Evolutionary conservation across 371 early-diverging fungal genomes (phyloP).

Genomic region (Rhizopus stolonifer): DNA sequence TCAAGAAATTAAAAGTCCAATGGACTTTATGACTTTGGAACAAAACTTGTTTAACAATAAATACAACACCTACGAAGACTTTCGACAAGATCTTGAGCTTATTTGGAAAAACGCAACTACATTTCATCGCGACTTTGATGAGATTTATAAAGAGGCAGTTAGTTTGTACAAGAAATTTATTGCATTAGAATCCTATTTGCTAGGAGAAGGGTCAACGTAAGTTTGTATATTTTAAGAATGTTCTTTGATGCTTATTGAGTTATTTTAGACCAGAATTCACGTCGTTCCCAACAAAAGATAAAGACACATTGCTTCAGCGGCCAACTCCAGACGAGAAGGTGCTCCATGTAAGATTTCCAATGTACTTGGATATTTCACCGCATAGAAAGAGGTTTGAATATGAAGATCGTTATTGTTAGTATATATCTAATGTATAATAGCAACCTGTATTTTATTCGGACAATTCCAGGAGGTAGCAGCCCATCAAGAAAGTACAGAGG

Average conservation of each 20-base stretch:
- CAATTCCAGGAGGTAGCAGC: slow-evolving; percentile 24
- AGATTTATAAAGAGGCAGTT: slow-evolving; percentile 34
- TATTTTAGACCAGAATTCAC: slow-evolving; percentile 11
- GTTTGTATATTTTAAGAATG: not conserved
- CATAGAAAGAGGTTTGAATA: slow-evolving; percentile 14
- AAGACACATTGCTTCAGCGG: not conserved
- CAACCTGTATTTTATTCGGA: slow-evolving; percentile 33
- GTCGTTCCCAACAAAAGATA: slow-evolving; percentile 5
- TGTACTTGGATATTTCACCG: slow-evolving; percentile 15
- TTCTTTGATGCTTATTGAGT: not conserved
- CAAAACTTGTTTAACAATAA: slow-evolving; percentile 25
- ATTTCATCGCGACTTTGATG: slow-evolving; percentile 36
- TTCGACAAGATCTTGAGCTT: slow-evolving; percentile 35
- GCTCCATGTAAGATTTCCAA: not conserved
- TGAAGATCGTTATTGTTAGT: not conserved
- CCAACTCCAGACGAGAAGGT: slow-evolving; percentile 11
- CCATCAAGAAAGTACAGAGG: slow-evolving; percentile 27
- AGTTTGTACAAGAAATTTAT: slow-evolving; percentile 18
- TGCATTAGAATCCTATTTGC: slow-evolving; percentile 1
- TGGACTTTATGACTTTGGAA: slow-evolving; percentile 46
- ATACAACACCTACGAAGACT: slow-evolving; percentile 28
- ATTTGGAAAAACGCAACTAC: slow-evolving; percentile 44
- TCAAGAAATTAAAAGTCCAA: slow-evolving; percentile 34
- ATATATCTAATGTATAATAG: slow-evolving; percentile 8
- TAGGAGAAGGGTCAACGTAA: slow-evolving; percentile 21